A percentile compares a stretch with the other conserved stretches of the same genome.
phyloP scores from a whole-genome alignment of 495 filamentous ascomycete genomes.

The Elasticomyces elasticus region DNA sequence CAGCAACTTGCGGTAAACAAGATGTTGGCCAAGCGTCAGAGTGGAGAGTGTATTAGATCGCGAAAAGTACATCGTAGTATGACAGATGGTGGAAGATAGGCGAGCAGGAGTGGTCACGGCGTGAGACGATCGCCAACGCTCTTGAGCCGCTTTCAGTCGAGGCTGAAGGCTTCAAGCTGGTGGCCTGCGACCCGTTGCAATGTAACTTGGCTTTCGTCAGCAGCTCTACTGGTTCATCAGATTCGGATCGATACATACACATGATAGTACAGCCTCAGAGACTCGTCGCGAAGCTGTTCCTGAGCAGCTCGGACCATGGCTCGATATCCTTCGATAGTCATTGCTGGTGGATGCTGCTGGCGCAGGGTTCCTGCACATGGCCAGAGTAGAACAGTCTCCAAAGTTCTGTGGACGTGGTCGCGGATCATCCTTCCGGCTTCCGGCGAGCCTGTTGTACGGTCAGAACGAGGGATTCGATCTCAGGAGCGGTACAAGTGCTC shows the following conservation, averaged over 20 bases:
- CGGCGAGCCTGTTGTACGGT: not conserved
- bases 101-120: no score
- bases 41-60: no score
- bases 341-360: not conserved
- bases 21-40: not conserved
- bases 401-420: constrained; percentile 2
- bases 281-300: constrained; percentile 5
- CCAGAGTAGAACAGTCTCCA: constrained; percentile 11
- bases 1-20: not conserved
- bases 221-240: not conserved
- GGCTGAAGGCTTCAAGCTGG: not conserved
- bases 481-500: not conserved
- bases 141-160: no score
- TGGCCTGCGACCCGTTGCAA: not conserved
- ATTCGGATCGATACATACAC: constrained; percentile 8
- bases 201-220: not conserved
- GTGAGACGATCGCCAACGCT: no score
- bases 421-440: not conserved
- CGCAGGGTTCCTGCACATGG: constrained; percentile 2
- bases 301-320: constrained; percentile 5
- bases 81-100: no score
- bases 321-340: not conserved
- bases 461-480: not conserved
- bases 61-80: no score
- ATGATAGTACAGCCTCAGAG: constrained; percentile 12